Evolutionary conservation across 176 grass and related monocot genomes (phyloP).

Genomic region (Eragrostis nindensis): DNA sequence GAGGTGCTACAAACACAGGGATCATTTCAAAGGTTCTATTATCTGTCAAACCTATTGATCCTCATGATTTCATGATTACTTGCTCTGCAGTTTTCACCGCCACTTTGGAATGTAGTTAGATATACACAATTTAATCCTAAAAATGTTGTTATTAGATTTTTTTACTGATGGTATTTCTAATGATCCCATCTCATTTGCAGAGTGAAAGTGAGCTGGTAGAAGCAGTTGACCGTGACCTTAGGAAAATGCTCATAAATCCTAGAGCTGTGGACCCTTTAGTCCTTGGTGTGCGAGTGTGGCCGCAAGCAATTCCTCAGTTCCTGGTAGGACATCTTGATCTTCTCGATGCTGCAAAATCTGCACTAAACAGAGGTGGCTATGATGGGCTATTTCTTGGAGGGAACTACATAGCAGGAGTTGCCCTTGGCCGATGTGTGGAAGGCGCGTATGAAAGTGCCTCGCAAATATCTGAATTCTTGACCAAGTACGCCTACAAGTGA

Average conservation of each 20-base stretch:
- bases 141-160: background rate
- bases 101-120: slow-evolving; percentile 1
- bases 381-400: slow-evolving; percentile 84
- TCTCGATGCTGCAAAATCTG: slow-evolving; percentile 67
- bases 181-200: slow-evolving; percentile 44
- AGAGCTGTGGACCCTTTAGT: slow-evolving; percentile 66
- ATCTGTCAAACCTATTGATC: slow-evolving; percentile 15
- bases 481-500: slow-evolving; percentile 69
- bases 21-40: slow-evolving; percentile 80
- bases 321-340: slow-evolving; percentile 79
- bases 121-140: background rate
- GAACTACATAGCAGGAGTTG: slow-evolving; percentile 90
- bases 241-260: slow-evolving; percentile 86
- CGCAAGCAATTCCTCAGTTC: slow-evolving; percentile 93
- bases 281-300: slow-evolving; percentile 84
- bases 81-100: slow-evolving; percentile 9
- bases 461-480: slow-evolving; percentile 65
- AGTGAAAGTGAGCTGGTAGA: slow-evolving; percentile 78
- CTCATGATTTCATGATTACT: slow-evolving; percentile 5
- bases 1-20: slow-evolving; percentile 86
- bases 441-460: slow-evolving; percentile 81
- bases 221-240: slow-evolving; percentile 81
- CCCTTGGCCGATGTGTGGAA: slow-evolving; percentile 82
- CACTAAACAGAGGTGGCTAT: slow-evolving; percentile 44
- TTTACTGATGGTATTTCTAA: background rate